Evolutionary conservation across 2,329 filamentous ascomycete species (phyloP).

Genomic region (Proliferodiscus dingleyae): DNA sequence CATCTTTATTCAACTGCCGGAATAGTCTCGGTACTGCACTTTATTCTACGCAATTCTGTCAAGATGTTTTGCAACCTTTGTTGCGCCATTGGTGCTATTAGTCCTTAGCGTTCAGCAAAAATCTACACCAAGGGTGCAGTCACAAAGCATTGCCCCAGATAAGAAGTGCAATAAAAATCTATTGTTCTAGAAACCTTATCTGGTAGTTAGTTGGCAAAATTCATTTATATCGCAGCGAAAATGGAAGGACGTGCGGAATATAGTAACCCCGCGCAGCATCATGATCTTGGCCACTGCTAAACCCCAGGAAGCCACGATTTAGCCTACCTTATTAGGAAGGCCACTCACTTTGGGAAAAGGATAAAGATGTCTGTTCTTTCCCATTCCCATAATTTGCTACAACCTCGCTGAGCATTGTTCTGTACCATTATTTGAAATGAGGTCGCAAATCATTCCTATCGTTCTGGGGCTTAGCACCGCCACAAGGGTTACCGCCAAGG

Average conservation of each 20-base stretch:
- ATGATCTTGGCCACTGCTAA: background rate
- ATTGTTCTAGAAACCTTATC: background rate
- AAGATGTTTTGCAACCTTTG: too few relatives aligned
- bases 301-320: background rate
- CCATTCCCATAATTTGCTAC: too few relatives aligned
- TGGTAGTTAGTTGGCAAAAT: background rate
- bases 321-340: slow-evolving; percentile 2
- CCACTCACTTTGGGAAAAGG: background rate
- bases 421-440: slow-evolving; percentile 3
- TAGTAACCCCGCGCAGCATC: background rate
- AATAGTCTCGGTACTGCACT: background rate
- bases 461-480: background rate
- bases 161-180: background rate
- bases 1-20: too few relatives aligned
- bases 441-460: slow-evolving; percentile 1
- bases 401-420: background rate
- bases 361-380: background rate
- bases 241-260: slow-evolving; percentile 4
- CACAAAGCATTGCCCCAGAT: background rate
- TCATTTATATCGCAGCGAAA: background rate
- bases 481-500: slow-evolving; percentile 18
- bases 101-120: too few relatives aligned
- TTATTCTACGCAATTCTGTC: too few relatives aligned
- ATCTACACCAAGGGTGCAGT: too few relatives aligned
- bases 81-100: too few relatives aligned